Evolutionary conservation across 805 yeast species (phyloP), one percentile per base, ranked within the genome.

Genomic region (Ogataea chonburiensis): DNA sequence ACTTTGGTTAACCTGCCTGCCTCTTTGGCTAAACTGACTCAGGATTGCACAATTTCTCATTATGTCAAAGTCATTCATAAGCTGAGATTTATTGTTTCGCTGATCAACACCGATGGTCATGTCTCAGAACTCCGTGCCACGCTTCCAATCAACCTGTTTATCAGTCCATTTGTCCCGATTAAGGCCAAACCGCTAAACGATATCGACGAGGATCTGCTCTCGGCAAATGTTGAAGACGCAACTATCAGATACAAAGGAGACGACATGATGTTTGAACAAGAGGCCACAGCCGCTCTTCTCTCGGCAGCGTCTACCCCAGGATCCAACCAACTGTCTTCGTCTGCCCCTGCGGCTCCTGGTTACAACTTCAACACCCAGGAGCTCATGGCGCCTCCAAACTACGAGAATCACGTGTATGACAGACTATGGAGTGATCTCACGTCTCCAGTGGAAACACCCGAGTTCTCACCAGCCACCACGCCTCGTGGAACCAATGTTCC

Each of bases 111-210:
- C 0, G 97, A 88, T 58, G 96, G 96, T 3, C 98, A 91, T 55
- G 79, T 82, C 3, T 86, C 96, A 0, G 97, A 89, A 58, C 67
- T 91, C 33, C 70, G 98, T 20, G 97, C 97, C 0, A 82, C 96
- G 0, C 66, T 91, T 45, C 98, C 98, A 0, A 69, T 91, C 4
- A 74, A 52, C 3, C 31, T 63, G 7, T 63, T 63, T 37, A 51
- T 63, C 11, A 70, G 77, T 5, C 97, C 98, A 5, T 84, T 85
- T 57, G 84, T 93, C 5, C 75, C 91, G 1, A 68, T 91, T 12
- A 67, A 75, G 12, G 80, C 82, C 2, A 66, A 58, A 43, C 59
- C 46, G 8, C 35, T 60, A 9, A 46, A 46, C 13, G 59, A 60
- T 3, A 45, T 57, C 29, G 56, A 51, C 10, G 61, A 53, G 22